A percentile compares a stretch with the other conserved stretches of the same genome.
phyloP scores from a whole-genome alignment of 495 filamentous ascomycete genomes.

The Ramalina intermedia region DNA sequence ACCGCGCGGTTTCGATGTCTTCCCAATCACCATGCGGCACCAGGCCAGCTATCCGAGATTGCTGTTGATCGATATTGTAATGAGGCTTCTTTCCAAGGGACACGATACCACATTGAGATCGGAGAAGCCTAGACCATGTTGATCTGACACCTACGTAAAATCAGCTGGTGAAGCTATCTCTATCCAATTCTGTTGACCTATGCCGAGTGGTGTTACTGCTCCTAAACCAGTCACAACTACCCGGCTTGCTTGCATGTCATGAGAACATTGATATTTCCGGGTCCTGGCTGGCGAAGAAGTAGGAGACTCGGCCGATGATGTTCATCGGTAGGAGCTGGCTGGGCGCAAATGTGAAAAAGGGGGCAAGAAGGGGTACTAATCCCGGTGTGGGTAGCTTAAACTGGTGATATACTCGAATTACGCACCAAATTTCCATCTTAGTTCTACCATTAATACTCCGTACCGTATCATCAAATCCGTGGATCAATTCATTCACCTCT shows the following conservation, averaged over 20 bases:
- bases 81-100: conserved; percentile 46
- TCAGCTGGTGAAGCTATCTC: neutral
- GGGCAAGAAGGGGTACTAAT: too few relatives aligned
- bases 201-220: conserved; percentile 78
- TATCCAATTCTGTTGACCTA: conserved; percentile 35
- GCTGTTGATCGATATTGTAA: conserved; percentile 44
- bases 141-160: conserved; percentile 43
- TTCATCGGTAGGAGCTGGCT: too few relatives aligned
- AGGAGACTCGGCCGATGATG: too few relatives aligned
- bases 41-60: conserved; percentile 70
- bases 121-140: conserved; percentile 70
- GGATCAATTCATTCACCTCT: too few relatives aligned
- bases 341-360: too few relatives aligned
- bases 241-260: conserved; percentile 15
- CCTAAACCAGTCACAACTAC: conserved; percentile 94
- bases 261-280: too few relatives aligned
- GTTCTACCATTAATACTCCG: too few relatives aligned
- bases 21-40: conserved; percentile 48
- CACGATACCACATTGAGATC: conserved; percentile 64
- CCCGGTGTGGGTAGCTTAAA: too few relatives aligned
- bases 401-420: too few relatives aligned
- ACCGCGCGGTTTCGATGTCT: conserved; percentile 22
- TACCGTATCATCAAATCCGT: too few relatives aligned
- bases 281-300: too few relatives aligned
- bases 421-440: too few relatives aligned